phyloP scores from a whole-genome alignment of 2,329 filamentous ascomycete genomes.

The Gremmenia infestans region DNA sequence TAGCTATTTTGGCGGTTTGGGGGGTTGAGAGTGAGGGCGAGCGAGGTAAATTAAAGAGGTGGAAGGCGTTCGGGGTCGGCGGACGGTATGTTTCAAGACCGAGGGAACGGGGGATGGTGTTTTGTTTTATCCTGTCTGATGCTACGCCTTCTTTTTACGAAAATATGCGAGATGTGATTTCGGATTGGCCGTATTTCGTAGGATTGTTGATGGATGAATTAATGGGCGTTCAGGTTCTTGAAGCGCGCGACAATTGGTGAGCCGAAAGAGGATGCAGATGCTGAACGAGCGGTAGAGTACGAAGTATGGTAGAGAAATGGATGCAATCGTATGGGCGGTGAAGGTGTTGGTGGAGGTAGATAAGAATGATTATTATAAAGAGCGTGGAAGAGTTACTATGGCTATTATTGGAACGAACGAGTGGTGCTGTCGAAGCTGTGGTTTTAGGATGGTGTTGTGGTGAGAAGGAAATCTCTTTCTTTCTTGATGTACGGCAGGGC shows the following conservation, averaged over 20 bases:
- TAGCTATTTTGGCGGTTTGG: conserved; percentile 30
- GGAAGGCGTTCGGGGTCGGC: background rate
- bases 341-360: background rate
- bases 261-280: conserved; percentile 1
- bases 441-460: background rate
- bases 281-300: conserved; percentile 1
- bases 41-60: background rate
- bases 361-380: background rate
- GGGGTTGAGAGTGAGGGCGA: background rate
- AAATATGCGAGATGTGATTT: too few species aligned
- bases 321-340: conserved; percentile 4
- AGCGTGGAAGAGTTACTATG: background rate
- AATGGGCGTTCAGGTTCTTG: too few species aligned
- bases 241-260: too few species aligned
- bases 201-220: too few species aligned
- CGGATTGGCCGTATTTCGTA: too few species aligned
- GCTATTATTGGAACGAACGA: background rate
- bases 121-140: too few species aligned
- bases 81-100: conserved; percentile 3
- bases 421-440: conserved; percentile 15
- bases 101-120: background rate
- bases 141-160: too few species aligned
- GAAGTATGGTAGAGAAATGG: background rate
- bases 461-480: background rate
- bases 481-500: background rate